Conservation (phyloP, 176 grass and related monocot genomes). For the Bothriochloa decipiens region DNA sequence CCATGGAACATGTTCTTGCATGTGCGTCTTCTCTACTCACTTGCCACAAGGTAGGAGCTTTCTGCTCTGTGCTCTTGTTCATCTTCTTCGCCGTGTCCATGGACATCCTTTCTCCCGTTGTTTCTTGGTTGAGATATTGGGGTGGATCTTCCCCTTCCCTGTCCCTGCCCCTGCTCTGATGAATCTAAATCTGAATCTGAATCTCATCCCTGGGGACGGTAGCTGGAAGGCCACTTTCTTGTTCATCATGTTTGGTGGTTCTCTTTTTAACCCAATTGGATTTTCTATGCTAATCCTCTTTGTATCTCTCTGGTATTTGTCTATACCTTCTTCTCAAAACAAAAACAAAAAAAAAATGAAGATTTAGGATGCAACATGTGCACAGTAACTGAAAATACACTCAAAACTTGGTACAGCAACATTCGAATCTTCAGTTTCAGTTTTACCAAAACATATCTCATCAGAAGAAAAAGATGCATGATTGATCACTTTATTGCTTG, state of each 20-base stretch:
- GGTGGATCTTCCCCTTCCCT: neutral
- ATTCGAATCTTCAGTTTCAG: slow-evolving; percentile 4
- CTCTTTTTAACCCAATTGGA: neutral
- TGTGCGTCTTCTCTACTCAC: slow-evolving; percentile 33
- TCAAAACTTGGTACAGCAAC: neutral
- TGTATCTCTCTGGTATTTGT: neutral
- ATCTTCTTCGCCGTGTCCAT: neutral
- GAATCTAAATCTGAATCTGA: slow-evolving; percentile 15
- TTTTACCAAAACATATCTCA: neutral
- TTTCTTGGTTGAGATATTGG: neutral
- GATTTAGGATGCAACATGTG: neutral
- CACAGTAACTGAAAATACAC: neutral
- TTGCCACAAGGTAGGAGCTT: slow-evolving; percentile 39
- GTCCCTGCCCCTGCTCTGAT: neutral
- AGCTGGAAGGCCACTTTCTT: neutral
- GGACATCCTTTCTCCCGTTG: neutral
- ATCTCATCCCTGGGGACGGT: neutral
- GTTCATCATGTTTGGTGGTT: slow-evolving; percentile 8
- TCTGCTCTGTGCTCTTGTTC: neutral
- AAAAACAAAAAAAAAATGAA: neutral
- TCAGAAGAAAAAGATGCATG: too few relatives aligned
- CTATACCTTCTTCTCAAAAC: neutral
- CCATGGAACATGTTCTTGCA: slow-evolving; percentile 39
- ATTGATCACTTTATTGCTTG: too few relatives aligned
- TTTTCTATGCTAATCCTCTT: neutral